Conservation (phyloP, 192 early-diverging fungal genomes). For the Podila minutissima region DNA sequence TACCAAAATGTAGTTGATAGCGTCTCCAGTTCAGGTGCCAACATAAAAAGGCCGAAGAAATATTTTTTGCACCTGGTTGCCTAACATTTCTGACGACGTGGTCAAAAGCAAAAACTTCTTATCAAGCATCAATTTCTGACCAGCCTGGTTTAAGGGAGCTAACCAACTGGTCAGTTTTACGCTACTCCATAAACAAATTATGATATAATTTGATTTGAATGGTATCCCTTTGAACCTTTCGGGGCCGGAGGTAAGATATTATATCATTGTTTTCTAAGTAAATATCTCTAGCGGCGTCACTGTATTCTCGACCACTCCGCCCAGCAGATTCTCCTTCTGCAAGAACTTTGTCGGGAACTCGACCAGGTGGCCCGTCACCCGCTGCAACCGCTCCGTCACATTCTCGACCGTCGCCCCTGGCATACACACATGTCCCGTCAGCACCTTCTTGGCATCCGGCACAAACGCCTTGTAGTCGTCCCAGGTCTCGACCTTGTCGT, state of each 20-base stretch:
- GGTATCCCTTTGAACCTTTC: too few species aligned
- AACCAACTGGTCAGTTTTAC: too few species aligned
- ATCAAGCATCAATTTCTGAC: too few species aligned
- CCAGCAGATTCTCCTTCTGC: conserved; percentile 63
- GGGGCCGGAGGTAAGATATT: too few species aligned
- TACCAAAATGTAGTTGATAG: too few species aligned
- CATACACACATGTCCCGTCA: conserved; percentile 59
- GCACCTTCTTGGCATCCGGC: conserved; percentile 54
- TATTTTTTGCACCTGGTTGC: too few species aligned
- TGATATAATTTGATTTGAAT: not conserved
- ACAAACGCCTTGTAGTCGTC: conserved; percentile 61
- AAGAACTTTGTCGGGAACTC: conserved; percentile 63
- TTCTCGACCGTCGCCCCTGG: conserved; percentile 54
- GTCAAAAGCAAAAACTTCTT: too few species aligned
- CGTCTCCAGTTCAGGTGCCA: too few species aligned
- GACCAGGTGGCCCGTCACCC: conserved; percentile 63
- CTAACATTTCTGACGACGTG: too few species aligned
- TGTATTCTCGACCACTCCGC: conserved; percentile 50
- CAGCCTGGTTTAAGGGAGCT: too few species aligned
- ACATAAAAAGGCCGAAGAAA: too few species aligned
- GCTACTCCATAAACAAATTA: not conserved
- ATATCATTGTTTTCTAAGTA: conserved; percentile 15
- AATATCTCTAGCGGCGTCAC: conserved; percentile 67
- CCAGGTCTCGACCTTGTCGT: conserved; percentile 70
- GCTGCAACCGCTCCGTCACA: conserved; percentile 44